phyloP scores from a whole-genome alignment of 2,329 filamentous ascomycete genomes.

The Elsinoe batatas region DNA sequence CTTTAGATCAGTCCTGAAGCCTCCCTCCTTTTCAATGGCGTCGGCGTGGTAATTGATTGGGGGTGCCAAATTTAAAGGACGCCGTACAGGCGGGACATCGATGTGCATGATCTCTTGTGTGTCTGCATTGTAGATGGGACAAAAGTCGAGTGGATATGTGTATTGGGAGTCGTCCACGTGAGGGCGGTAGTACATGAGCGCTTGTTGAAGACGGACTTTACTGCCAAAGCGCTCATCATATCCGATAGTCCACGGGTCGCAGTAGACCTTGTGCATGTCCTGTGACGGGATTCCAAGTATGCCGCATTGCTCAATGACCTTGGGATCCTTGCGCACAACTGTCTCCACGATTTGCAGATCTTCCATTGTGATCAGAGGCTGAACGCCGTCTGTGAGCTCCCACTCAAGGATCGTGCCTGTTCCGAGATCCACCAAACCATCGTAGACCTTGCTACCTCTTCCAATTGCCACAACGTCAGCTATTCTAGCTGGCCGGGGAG shows the following conservation, averaged over 20 bases:
- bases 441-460: constrained; percentile 67
- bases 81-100: constrained; percentile 66
- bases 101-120: constrained; percentile 72
- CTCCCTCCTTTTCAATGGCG: constrained; percentile 61
- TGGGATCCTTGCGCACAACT: constrained; percentile 64
- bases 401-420: constrained; percentile 60
- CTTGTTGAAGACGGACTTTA: constrained; percentile 72
- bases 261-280: constrained; percentile 94
- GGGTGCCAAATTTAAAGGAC: constrained; percentile 60
- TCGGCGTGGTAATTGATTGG: constrained; percentile 73
- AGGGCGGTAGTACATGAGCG: constrained; percentile 90
- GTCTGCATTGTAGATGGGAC: constrained; percentile 78
- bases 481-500: constrained; percentile 56
- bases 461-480: constrained; percentile 80
- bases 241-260: constrained; percentile 92
- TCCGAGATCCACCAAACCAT: constrained; percentile 68
- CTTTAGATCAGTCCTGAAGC: constrained; percentile 71
- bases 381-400: constrained; percentile 64
- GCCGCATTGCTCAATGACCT: constrained; percentile 82
- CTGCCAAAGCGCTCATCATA: constrained; percentile 85
- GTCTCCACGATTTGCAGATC: constrained; percentile 74
- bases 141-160: constrained; percentile 85
- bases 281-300: constrained; percentile 69
- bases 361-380: constrained; percentile 88
- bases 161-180: constrained; percentile 82